Conservation (phyloP, 129 eudicot species). For the Apium graveolens region DNA sequence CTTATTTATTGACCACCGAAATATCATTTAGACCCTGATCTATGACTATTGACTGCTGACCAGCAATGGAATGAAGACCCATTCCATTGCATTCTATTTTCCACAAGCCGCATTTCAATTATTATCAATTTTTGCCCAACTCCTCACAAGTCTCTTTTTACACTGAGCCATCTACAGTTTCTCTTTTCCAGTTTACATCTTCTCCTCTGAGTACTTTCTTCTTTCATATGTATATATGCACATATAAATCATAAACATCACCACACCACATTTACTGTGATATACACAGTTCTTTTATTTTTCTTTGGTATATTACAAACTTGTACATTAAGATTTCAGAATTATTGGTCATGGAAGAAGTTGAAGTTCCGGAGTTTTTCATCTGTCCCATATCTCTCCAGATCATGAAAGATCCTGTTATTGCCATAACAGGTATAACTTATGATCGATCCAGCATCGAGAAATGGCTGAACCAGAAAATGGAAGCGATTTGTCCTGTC, state of each 20-base stretch:
- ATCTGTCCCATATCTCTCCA: constrained; percentile 88
- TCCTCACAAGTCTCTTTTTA: not conserved
- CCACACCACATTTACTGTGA: not conserved
- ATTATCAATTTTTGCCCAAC: not conserved
- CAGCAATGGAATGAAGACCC: not conserved
- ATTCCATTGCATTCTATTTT: not conserved
- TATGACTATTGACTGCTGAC: constrained; percentile 1
- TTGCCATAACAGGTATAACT: constrained; percentile 57
- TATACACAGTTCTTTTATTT: not conserved
- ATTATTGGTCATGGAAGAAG: constrained; percentile 30
- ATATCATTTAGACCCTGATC: not conserved
- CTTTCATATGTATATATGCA: not conserved
- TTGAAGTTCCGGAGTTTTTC: constrained; percentile 64
- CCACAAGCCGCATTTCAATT: not conserved
- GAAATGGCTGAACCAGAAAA: constrained; percentile 40
- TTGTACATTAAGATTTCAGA: not conserved
- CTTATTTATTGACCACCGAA: constrained; percentile 1
- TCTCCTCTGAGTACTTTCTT: not conserved
- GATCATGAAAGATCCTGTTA: constrained; percentile 86
- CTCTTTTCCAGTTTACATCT: not conserved
- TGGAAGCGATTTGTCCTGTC: constrained; percentile 52
- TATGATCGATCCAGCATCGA: constrained; percentile 70
- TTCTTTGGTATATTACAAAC: not conserved
- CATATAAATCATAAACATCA: not conserved
- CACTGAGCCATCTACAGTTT: not conserved